Percentiles rank a stretch among this genome's conserved stretches.
Conservation (phyloP, 495 filamentous ascomycete species). For the Cercophora newfieldiana region DNA sequence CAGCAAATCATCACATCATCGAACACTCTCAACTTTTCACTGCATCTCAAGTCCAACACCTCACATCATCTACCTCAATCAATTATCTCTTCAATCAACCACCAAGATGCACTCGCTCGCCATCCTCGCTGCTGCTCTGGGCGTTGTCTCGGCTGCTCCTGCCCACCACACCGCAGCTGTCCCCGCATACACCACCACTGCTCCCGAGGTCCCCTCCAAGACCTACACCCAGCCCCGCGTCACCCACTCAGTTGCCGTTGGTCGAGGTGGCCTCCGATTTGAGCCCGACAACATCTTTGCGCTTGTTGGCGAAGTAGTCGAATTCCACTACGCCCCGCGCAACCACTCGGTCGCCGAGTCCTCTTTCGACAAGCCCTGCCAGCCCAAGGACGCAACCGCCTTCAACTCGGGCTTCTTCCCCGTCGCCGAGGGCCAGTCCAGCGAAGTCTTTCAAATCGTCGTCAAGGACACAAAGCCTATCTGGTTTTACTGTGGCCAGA, state of each 20-base stretch:
- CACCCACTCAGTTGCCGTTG: slow-evolving; percentile 55
- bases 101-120: slow-evolving; percentile 14
- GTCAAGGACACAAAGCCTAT: slow-evolving; percentile 36
- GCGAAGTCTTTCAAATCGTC: slow-evolving; percentile 34
- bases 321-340: slow-evolving; percentile 58
- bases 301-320: slow-evolving; percentile 50
- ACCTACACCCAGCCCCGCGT: slow-evolving; percentile 17
- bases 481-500: slow-evolving; percentile 42
- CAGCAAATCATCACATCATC: too few relatives aligned
- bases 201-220: slow-evolving; percentile 12
- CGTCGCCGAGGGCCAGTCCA: slow-evolving; percentile 30
- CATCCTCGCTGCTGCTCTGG: slow-evolving; percentile 13
- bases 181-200: too few relatives aligned
- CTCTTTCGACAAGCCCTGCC: slow-evolving; percentile 54
- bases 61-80: not conserved
- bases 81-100: not conserved
- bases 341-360: slow-evolving; percentile 61
- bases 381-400: slow-evolving; percentile 33
- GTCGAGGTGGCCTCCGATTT: slow-evolving; percentile 48
- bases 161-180: slow-evolving; percentile 9
- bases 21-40: too few relatives aligned
- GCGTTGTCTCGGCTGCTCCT: slow-evolving; percentile 18
- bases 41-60: too few relatives aligned
- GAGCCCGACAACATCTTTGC: slow-evolving; percentile 54
- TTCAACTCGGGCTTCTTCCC: slow-evolving; percentile 32